Base-by-base conservation (phyloP, 2,329 filamentous ascomycete genomes). In the Fusarium brevicatenulatum region DNA sequence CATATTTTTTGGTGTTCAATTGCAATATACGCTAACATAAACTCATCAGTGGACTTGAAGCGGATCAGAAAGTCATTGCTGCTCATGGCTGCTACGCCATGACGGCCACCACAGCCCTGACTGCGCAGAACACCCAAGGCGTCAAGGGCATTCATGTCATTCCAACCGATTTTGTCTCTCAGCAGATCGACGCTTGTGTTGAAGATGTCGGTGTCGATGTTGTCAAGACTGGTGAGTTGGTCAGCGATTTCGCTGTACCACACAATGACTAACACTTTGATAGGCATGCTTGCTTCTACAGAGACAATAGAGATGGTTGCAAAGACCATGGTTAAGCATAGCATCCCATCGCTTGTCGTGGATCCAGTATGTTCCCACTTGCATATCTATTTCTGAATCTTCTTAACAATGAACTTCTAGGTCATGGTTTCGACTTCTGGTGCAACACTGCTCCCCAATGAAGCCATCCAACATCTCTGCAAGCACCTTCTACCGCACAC, bases 61-160 rank as follows among this genome's bases (percentile, higher is more conserved):
- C 95, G 43, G 95, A 98, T 81, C 95, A 98, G 80, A 97, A 97
- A 81, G 95, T 97, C 69, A 92, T 97, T 68, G 93, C 95, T 49
- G 94, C 93, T 23, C 95, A 98, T 88, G 91, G 92, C 67, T 96
- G 93, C 84, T 98, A 98, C 86, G 95, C 94, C 67, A 97, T 98
- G 91, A 98, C 95, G 56, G 94, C 95, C 28, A 98, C 95, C 15
- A 97, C 95, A 19, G 95, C 95, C 25, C 85, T 99, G 79, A 99
- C 96, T n/a, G 95, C 94, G 21, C 96, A 98, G 80, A 97, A 98
- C 82, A 99, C 96, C 0, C 87, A 89, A 59, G 94, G 94, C 9
- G 95, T 98, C 19, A 86, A 90, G 70, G 94, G 88, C 72, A 94
- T 98, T 57, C 94, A 97, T 78, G 85, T 92, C 63, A 89, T 93